phyloP scores from a whole-genome alignment of 768 basidiomycete species.

The Trametes meyenii region DNA sequence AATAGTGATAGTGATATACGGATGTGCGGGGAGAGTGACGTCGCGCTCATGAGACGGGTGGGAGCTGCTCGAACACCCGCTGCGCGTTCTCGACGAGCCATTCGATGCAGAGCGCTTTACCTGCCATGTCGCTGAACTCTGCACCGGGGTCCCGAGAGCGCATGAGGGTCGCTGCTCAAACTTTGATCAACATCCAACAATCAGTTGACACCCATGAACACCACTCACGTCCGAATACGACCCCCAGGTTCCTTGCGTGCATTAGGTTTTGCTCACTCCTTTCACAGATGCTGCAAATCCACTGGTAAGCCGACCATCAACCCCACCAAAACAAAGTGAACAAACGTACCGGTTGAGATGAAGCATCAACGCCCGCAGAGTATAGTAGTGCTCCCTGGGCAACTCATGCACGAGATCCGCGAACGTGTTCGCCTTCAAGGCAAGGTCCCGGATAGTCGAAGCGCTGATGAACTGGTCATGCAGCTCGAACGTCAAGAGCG shows the following conservation, averaged over 20 bases:
- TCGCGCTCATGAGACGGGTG: constrained; percentile 5
- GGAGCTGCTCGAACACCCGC: constrained; percentile 43
- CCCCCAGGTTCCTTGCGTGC: constrained; percentile 93
- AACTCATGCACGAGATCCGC: constrained; percentile 73
- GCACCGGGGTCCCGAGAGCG: constrained; percentile 81
- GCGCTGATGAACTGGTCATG: constrained; percentile 90
- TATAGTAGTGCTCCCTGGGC: constrained; percentile 87
- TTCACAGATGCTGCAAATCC: constrained; percentile 56
- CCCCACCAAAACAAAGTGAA: neutral
- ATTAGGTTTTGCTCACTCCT: constrained; percentile 81
- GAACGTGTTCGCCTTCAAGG: constrained; percentile 60
- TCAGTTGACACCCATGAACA: neutral
- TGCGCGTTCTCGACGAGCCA: constrained; percentile 93
- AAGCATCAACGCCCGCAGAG: constrained; percentile 77
- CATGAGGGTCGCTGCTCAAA: constrained; percentile 82
- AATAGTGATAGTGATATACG: constrained; percentile 20
- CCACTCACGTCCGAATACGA: constrained; percentile 95
- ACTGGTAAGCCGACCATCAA: neutral
- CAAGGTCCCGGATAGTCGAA: constrained; percentile 65
- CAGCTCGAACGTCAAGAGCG: constrained; percentile 86
- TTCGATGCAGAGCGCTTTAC: constrained; percentile 90
- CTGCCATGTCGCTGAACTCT: constrained; percentile 98
- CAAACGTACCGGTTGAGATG: constrained; percentile 79
- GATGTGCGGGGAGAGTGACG: neutral
- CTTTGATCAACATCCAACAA: neutral